Percentiles rank a stretch among this genome's conserved stretches.
Evolutionary conservation across 2,329 filamentous ascomycete genomes (phyloP).

Genomic region (Trichoderma polysporum): DNA sequence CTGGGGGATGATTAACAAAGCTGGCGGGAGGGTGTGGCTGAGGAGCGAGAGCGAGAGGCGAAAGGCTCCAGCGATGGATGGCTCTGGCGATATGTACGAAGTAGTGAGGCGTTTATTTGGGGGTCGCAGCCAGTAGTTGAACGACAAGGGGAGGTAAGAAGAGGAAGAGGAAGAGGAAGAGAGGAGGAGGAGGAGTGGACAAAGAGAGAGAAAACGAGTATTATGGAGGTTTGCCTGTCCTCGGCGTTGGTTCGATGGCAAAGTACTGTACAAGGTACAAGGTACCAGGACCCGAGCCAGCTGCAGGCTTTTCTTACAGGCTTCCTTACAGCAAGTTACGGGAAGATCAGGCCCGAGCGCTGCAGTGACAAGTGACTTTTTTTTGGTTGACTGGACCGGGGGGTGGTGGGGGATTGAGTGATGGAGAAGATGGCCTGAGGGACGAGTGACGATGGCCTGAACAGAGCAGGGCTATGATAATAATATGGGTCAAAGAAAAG

Average conservation of each 20-base stretch:
- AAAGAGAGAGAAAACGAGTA: no score
- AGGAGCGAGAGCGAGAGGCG: background rate
- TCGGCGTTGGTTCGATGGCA: background rate
- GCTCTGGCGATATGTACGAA: no score
- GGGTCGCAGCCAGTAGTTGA: background rate
- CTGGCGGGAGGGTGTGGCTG: constrained; percentile 14
- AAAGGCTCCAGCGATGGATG: background rate
- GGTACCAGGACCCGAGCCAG: background rate
- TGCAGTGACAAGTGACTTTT: background rate
- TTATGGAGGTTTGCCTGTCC: background rate
- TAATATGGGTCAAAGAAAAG: no score
- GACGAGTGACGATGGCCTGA: background rate
- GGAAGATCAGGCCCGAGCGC: constrained; percentile 16
- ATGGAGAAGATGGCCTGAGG: background rate
- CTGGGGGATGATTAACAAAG: constrained; percentile 13
- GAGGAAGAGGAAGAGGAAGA: background rate
- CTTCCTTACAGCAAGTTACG: background rate
- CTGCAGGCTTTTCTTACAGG: background rate
- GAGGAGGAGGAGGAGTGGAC: background rate
- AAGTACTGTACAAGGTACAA: background rate
- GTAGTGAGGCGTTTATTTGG: background rate
- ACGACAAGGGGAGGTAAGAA: background rate
- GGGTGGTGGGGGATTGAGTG: no score
- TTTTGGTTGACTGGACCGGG: no score
- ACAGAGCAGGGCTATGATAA: background rate